These are phyloP conservation scores for Vicia villosa DNA, from an alignment of 306 rosid species.

Conservation along the genomic window DNA sequence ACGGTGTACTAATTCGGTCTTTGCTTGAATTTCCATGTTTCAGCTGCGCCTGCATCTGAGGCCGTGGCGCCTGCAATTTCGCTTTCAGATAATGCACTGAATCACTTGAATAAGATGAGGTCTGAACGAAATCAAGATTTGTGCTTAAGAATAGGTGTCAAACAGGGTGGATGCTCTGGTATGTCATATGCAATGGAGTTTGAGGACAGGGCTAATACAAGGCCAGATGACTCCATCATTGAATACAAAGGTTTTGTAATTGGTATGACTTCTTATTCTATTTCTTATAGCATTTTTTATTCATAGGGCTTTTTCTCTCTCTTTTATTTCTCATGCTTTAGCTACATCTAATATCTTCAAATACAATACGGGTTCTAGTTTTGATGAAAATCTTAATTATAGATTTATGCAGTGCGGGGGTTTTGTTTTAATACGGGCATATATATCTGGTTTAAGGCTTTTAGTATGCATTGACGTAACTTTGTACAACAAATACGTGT, in stretches of 20 bases:
- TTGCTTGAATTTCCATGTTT: slow-evolving; percentile 21
- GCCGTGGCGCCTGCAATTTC: slow-evolving; percentile 47
- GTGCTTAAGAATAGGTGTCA: slow-evolving; percentile 94
- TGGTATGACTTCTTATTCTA: slow-evolving; percentile 52
- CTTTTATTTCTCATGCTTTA: background rate
- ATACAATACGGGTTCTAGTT: background rate
- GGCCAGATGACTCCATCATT: slow-evolving; percentile 84
- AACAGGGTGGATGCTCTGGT: slow-evolving; percentile 99
- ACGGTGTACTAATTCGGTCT: background rate
- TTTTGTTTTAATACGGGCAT: slow-evolving; percentile 18
- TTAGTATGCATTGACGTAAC: background rate
- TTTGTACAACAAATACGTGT: no score
- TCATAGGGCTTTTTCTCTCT: background rate
- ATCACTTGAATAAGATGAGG: slow-evolving; percentile 92
- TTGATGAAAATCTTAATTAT: background rate
- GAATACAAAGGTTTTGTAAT: slow-evolving; percentile 79
- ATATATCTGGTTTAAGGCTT: background rate
- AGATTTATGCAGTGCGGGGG: background rate
- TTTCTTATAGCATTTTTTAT: slow-evolving; percentile 18
- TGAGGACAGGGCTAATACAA: slow-evolving; percentile 67
- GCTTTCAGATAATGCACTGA: slow-evolving; percentile 74
- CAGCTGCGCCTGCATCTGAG: slow-evolving; percentile 48
- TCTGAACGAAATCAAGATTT: slow-evolving; percentile 70
- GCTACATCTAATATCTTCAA: background rate
- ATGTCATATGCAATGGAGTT: slow-evolving; percentile 97